Evolutionary conservation across 2,329 filamentous ascomycete species (phyloP).

Genomic region (Thielaviopsis euricoi): DNA sequence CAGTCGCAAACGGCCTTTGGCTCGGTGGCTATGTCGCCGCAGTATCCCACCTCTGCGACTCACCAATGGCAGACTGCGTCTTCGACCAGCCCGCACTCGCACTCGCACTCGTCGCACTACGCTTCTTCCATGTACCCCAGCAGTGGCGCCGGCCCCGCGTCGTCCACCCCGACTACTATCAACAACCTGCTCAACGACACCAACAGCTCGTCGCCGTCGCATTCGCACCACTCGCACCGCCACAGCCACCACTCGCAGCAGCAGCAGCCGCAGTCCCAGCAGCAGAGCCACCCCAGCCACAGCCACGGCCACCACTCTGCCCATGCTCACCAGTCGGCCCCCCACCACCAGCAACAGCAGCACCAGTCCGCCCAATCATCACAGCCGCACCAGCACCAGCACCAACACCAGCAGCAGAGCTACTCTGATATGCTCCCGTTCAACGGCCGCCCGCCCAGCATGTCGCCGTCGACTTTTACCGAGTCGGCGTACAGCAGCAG

Average conservation of each 20-base stretch:
- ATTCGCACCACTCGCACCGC: neutral
- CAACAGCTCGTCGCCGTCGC: neutral
- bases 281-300: no score
- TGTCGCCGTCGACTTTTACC: slow-evolving; percentile 9
- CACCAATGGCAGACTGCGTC: neutral
- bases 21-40: neutral
- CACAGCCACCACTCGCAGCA: neutral
- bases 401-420: neutral
- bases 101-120: neutral
- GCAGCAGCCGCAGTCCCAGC: neutral
- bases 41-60: neutral
- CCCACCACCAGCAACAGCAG: neutral
- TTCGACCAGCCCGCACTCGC: neutral
- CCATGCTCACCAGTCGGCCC: neutral
- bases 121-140: slow-evolving; percentile 3
- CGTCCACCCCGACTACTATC: slow-evolving; percentile 4
- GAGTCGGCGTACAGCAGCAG: slow-evolving; percentile 6
- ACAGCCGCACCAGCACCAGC: neutral
- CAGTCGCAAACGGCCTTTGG: slow-evolving; percentile 1
- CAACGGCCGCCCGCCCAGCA: slow-evolving; percentile 3
- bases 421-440: slow-evolving; percentile 6
- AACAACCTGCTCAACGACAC: slow-evolving; percentile 10
- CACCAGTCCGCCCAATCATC: neutral
- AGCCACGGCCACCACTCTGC: neutral
- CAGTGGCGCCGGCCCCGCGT: neutral